A percentile compares a stretch with the other conserved stretches of the same genome.
Conservation (phyloP, 768 basidiomycete genomes). For the Piloderma croceum region DNA sequence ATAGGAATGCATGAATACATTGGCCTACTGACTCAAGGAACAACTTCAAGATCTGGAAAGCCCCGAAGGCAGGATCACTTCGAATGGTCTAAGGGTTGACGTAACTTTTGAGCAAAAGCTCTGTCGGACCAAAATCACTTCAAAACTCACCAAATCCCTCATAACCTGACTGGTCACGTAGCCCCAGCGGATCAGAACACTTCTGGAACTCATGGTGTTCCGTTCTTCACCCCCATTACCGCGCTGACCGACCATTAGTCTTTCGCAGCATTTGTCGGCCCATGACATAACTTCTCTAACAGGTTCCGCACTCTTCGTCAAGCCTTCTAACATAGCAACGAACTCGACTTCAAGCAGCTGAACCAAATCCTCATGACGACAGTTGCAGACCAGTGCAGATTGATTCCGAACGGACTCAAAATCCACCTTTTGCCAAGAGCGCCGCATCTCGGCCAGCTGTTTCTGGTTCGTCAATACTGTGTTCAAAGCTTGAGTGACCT, state of each 20-base stretch:
- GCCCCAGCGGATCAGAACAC: constrained; percentile 85
- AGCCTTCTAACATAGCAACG: constrained; percentile 65
- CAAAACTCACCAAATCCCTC: constrained; percentile 78
- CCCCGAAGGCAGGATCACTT: constrained; percentile 87
- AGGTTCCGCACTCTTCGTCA: constrained; percentile 69
- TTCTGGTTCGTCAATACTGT: constrained; percentile 87
- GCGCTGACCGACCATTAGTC: constrained; percentile 68
- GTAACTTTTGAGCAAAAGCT: too few relatives aligned
- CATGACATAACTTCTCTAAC: constrained; percentile 85
- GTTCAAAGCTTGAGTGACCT: constrained; percentile 83
- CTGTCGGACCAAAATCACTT: too few relatives aligned
- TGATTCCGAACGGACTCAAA: constrained; percentile 90
- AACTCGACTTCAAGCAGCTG: constrained; percentile 85
- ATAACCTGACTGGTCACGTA: constrained; percentile 92
- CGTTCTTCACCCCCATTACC: constrained; percentile 63
- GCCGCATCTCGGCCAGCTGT: constrained; percentile 78
- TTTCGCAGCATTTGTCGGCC: constrained; percentile 87
- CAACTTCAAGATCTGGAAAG: constrained; percentile 87
- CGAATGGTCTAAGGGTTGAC: constrained; percentile 66
- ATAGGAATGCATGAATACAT: constrained; percentile 6
- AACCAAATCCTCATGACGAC: constrained; percentile 83
- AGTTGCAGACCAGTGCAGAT: constrained; percentile 89
- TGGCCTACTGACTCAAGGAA: constrained; percentile 71
- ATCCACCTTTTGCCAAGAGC: constrained; percentile 84
- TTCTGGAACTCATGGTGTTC: constrained; percentile 78